Evolutionary conservation across 1,284 basidiomycete genomes (phyloP), one percentile per base, ranked within the genome.

Genomic region (Ganoderma sp.): DNA sequence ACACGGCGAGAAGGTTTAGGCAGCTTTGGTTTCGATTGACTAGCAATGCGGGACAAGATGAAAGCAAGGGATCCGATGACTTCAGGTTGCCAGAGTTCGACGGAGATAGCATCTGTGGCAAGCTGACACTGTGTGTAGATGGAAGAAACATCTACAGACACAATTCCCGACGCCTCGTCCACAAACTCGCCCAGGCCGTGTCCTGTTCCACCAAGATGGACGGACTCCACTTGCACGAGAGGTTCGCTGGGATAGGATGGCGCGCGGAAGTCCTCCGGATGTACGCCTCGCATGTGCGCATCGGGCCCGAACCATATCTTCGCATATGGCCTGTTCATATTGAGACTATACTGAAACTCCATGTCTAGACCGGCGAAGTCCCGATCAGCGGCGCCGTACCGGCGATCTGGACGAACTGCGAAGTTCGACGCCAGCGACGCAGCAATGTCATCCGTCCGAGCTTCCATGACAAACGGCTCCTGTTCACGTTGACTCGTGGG

Each of bases 71-170:
- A 84, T 54, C 84, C 83, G 61, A 94, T 81, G 28, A 89, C 89
- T 60, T 85, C 82, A 5, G 86, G 85, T 67, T 92, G 87, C 91
- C 92, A 95, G 12, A 95, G 78, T 75, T 95, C 91, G 58, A 92
- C 67, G 60, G 87, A 87, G 25, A 93, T 78, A 4, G 86, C 85
- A 71, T 94, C 92, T 9, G 88, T 82, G 12, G 83, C 81, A 45
- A 85, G 76, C 67, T 85, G 83, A 34, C 89, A 71, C 56, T 90
- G 84, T 1, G 85, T 73, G 45, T 87, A 83, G 15, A 86, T 67
- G 0, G 92, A 88, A 7, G 80, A 77, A 28, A 80, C 74, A 68
- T 89, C 84, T 50, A 92, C 74, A n/a, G 82, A 79, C 15, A 86
- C 81, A 42, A 84, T 74, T 34, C 78, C 78, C 41, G 81, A 81